These are phyloP conservation scores for Afroboletus lepidellus DNA, from an alignment of 1,284 basidiomycete species.

Conservation along the genomic window DNA sequence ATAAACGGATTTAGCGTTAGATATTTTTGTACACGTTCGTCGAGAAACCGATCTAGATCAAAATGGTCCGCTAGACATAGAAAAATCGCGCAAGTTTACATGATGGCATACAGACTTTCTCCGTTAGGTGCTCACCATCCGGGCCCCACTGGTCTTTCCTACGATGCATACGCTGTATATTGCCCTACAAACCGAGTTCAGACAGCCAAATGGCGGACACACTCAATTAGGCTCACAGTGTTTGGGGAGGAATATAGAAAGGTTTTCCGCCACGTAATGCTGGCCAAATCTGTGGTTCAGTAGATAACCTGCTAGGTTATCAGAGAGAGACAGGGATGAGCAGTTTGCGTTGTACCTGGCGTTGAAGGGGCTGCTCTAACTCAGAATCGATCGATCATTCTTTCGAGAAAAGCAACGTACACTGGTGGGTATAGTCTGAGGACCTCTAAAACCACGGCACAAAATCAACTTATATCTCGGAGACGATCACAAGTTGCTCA, in stretches of 20 bases:
- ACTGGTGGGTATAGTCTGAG: not conserved
- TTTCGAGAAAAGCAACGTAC: not conserved
- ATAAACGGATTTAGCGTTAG: constrained; percentile 37
- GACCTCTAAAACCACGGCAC: not conserved
- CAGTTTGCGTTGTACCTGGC: not conserved
- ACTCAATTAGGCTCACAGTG: constrained; percentile 18
- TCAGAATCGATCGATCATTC: not conserved
- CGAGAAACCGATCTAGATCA: constrained; percentile 41
- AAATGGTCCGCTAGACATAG: constrained; percentile 32
- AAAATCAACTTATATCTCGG: not conserved
- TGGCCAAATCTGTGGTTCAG: constrained; percentile 22
- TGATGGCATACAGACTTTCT: too few species aligned
- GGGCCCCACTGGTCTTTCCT: constrained; percentile 39
- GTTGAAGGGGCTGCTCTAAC: not conserved
- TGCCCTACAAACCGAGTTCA: too few species aligned
- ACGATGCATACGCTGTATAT: too few species aligned
- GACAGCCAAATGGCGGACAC: too few species aligned
- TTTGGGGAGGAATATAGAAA: constrained; percentile 23
- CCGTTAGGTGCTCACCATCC: too few species aligned
- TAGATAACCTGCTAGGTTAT: not conserved
- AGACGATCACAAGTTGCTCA: not conserved
- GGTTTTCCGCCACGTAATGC: constrained; percentile 21
- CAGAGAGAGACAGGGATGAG: not conserved
- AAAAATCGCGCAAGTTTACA: constrained; percentile 3
- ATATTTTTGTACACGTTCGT: constrained; percentile 33